Conservation (phyloP, 2,329 filamentous ascomycete genomes). For the Aspergillus brasiliensis region DNA sequence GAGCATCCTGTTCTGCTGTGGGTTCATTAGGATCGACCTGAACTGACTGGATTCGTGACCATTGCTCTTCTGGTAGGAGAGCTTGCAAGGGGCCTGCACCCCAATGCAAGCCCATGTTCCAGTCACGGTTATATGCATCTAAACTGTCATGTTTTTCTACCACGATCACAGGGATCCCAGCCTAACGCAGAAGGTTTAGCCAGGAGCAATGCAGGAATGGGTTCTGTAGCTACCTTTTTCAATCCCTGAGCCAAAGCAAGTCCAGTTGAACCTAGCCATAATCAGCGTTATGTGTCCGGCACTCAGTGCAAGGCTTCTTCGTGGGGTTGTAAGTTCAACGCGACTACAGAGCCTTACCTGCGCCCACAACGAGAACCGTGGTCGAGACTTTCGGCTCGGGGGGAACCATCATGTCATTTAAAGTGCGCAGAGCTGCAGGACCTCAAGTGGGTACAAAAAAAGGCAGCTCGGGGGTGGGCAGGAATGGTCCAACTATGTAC, state of each 20-base stretch:
- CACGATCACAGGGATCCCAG: conserved; percentile 27
- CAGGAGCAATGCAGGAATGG: background rate
- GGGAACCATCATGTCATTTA: background rate
- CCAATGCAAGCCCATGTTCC: conserved; percentile 40
- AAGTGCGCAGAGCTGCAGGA: background rate
- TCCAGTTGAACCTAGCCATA: conserved; percentile 41
- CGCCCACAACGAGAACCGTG: conserved; percentile 22
- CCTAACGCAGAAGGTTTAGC: conserved; percentile 10
- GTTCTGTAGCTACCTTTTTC: conserved; percentile 34
- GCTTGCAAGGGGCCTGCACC: conserved; percentile 24
- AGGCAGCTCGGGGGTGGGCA: background rate
- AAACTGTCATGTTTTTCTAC: conserved; percentile 29
- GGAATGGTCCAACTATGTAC: background rate
- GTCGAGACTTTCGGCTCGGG: conserved; percentile 3
- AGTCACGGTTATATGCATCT: conserved; percentile 28
- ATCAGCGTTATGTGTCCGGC: background rate
- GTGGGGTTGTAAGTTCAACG: background rate
- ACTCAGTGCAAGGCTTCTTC: background rate
- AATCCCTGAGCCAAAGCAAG: conserved; percentile 46
- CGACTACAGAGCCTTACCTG: conserved; percentile 14
- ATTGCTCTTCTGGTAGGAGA: conserved; percentile 27
- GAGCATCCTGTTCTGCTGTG: conserved; percentile 22
- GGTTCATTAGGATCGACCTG: conserved; percentile 32
- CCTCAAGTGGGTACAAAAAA: background rate
- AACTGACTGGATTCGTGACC: conserved; percentile 27